Conservation (phyloP, 1,284 basidiomycete species). For the Microstroma glucosiphilum region DNA sequence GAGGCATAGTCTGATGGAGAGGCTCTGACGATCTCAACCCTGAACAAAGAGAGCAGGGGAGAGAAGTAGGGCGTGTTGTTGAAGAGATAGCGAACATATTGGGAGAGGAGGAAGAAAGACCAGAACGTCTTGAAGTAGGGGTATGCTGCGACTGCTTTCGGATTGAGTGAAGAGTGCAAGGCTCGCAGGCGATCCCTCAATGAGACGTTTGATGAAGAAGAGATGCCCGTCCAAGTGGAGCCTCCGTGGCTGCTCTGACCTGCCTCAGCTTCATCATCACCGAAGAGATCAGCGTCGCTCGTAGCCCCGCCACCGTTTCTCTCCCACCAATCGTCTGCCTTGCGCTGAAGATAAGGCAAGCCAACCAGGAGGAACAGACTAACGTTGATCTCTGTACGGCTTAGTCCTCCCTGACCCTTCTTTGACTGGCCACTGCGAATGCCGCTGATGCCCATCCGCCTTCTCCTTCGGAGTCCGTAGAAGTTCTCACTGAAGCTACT, state of each 20-base stretch:
- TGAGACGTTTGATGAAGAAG: not conserved
- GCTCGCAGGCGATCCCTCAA: not conserved
- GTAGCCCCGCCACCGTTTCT: conserved; percentile 74
- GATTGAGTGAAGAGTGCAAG: not conserved
- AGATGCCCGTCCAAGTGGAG: not conserved
- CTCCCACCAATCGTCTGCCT: conserved; percentile 84
- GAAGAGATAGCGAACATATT: conserved; percentile 86
- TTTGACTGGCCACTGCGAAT: conserved; percentile 10
- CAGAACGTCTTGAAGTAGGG: conserved; percentile 72
- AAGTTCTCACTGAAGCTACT: conserved; percentile 86
- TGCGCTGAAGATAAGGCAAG: conserved; percentile 80
- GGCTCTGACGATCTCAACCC: conserved; percentile 69
- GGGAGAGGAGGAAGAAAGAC: conserved; percentile 69
- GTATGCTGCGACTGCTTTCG: conserved; percentile 65
- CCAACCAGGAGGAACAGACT: conserved; percentile 60
- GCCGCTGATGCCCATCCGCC: conserved; percentile 57
- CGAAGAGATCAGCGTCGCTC: conserved; percentile 53
- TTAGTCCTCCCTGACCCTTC: conserved; percentile 18
- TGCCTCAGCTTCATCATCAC: conserved; percentile 23
- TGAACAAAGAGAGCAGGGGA: conserved; percentile 81
- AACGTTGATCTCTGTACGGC: conserved; percentile 21
- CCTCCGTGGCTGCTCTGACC: not conserved
- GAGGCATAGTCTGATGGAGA: conserved; percentile 59
- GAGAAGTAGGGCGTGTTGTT: conserved; percentile 79
- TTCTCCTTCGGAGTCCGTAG: conserved; percentile 75